Percentiles rank a stretch among this genome's conserved stretches.
These are phyloP conservation scores for Fraxinus quadrangulata DNA, from an alignment of 257 asterid species.

Conservation along the genomic window DNA sequence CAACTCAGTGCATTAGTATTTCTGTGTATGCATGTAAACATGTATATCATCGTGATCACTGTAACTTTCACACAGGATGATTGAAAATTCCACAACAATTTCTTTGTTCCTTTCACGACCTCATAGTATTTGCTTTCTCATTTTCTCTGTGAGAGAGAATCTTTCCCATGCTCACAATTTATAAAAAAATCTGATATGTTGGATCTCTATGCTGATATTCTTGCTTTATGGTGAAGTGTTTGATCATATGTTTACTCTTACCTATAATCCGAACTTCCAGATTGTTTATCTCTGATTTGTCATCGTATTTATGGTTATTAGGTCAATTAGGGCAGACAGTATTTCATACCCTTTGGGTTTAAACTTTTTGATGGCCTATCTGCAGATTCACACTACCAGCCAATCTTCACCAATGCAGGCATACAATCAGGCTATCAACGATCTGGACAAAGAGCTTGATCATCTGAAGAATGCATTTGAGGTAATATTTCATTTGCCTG, in stretches of 20 bases:
- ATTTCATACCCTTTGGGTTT: neutral
- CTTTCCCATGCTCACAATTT: neutral
- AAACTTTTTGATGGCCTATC: conserved; percentile 21
- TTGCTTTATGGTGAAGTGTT: neutral
- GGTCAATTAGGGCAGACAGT: neutral
- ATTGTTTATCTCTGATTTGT: neutral
- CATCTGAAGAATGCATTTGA: conserved; percentile 79
- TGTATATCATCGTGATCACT: neutral
- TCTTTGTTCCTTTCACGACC: neutral
- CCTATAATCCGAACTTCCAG: neutral
- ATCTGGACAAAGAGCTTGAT: conserved; percentile 91
- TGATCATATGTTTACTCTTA: neutral
- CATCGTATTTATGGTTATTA: neutral
- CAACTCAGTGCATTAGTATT: neutral
- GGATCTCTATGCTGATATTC: neutral
- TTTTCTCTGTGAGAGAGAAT: neutral
- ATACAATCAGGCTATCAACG: conserved; percentile 93
- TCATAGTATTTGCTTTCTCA: neutral
- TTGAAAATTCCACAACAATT: neutral
- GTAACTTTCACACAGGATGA: neutral
- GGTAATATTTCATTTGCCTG: conserved; percentile 38
- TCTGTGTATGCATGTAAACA: conserved; percentile 5
- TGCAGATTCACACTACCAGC: conserved; percentile 90
- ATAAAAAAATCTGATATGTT: neutral
- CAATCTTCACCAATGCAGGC: conserved; percentile 99